phyloP scores from a whole-genome alignment of 1,284 basidiomycete genomes.

The Polyporus tsugae region DNA sequence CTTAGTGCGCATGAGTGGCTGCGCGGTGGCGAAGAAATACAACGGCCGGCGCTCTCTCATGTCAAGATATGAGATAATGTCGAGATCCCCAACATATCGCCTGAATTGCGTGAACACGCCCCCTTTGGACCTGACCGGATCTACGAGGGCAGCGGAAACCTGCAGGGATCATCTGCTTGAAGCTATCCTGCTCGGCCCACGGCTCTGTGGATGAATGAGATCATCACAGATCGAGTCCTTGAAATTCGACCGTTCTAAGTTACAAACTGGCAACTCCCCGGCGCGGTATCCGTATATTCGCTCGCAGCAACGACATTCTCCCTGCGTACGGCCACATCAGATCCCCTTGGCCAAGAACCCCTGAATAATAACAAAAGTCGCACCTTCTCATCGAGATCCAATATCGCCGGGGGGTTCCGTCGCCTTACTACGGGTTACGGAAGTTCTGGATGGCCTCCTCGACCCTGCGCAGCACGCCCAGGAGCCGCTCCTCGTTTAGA shows the following conservation, averaged over 20 bases:
- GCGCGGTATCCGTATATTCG: constrained; percentile 2
- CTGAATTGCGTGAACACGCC: neutral
- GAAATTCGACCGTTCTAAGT: constrained; percentile 9
- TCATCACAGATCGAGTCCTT: constrained; percentile 10
- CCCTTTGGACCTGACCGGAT: constrained; percentile 13
- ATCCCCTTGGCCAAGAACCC: constrained; percentile 1
- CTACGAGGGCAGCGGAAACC: constrained; percentile 9
- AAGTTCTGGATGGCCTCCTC: constrained; percentile 43
- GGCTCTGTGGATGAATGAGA: neutral
- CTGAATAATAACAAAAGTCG: neutral
- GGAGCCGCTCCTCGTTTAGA: constrained; percentile 56
- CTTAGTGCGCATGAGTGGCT: neutral
- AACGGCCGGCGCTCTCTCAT: neutral
- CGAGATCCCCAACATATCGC: neutral
- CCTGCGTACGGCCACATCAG: constrained; percentile 13
- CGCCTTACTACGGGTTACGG: constrained; percentile 15
- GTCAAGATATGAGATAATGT: constrained; percentile 7
- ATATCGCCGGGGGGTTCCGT: constrained; percentile 7
- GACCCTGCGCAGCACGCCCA: constrained; percentile 53
- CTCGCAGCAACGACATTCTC: neutral
- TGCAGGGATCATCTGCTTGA: neutral
- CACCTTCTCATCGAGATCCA: constrained; percentile 9
- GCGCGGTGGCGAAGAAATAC: constrained; percentile 5
- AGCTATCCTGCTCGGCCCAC: neutral
- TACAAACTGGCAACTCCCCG: neutral